Evolutionary conservation across 345 rosid genomes (phyloP).

Genomic region (Brassica incana): DNA sequence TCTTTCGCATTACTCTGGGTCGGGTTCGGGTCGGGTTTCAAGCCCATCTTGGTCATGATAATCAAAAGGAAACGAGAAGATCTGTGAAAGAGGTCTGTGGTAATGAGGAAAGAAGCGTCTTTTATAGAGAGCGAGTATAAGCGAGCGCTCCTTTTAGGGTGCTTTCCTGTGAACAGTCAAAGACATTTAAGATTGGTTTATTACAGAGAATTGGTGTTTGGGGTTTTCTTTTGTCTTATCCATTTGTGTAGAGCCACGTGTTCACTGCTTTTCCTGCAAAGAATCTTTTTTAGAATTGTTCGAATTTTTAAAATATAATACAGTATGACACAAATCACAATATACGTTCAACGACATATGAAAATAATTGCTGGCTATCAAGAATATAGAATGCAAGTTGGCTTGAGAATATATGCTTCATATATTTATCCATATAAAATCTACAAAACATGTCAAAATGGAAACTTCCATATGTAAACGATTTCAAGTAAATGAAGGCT

Average conservation of each 20-base stretch:
- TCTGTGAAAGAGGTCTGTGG: slow-evolving; percentile 25
- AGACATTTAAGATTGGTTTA: slow-evolving; percentile 10
- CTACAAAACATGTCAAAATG: too few species aligned
- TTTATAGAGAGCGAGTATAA: slow-evolving; percentile 32
- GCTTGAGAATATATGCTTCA: too few species aligned
- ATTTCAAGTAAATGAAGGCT: too few species aligned
- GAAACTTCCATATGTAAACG: too few species aligned
- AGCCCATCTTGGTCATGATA: neutral
- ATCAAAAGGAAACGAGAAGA: neutral
- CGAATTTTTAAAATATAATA: too few species aligned
- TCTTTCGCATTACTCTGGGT: slow-evolving; percentile 38
- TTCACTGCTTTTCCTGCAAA: neutral
- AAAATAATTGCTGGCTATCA: neutral
- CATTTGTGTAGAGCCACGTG: slow-evolving; percentile 25
- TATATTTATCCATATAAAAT: too few species aligned
- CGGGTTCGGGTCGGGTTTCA: slow-evolving; percentile 14
- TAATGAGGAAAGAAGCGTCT: slow-evolving; percentile 4
- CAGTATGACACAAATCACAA: slow-evolving; percentile 6
- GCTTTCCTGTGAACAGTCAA: slow-evolving; percentile 21
- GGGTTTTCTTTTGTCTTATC: neutral
- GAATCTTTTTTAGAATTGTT: neutral
- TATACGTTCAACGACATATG: neutral
- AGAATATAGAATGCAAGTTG: neutral
- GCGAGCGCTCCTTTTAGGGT: slow-evolving; percentile 46
- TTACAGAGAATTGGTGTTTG: slow-evolving; percentile 23